Conservation (phyloP, 2,329 filamentous ascomycete species). For the Plectosphaerella cucumerina region DNA sequence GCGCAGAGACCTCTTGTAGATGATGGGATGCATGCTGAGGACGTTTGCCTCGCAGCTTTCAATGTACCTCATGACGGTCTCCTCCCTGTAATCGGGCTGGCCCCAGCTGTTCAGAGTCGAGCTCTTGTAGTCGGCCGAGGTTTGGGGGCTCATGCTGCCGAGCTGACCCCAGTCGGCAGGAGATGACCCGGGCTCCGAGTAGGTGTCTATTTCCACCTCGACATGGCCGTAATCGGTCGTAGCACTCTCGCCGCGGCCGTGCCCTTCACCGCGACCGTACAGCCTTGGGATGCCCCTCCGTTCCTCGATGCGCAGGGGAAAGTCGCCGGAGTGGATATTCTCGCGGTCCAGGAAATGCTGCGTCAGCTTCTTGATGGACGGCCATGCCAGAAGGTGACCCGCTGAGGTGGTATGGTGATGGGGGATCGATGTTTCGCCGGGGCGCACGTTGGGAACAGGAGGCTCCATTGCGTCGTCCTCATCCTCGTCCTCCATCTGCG, state of each 20-base stretch:
- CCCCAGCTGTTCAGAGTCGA: constrained; percentile 38
- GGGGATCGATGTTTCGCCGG: constrained; percentile 67
- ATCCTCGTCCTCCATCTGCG: constrained; percentile 30
- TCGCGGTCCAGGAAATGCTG: constrained; percentile 40
- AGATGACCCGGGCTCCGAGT: constrained; percentile 46
- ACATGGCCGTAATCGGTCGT: constrained; percentile 27
- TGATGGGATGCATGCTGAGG: constrained; percentile 62
- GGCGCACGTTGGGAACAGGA: constrained; percentile 44
- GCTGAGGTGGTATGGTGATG: constrained; percentile 88
- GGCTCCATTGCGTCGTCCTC: constrained; percentile 47
- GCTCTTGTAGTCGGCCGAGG: constrained; percentile 28
- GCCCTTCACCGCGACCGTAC: constrained; percentile 75
- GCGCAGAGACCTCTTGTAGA: constrained; percentile 48
- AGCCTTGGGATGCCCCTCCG: constrained; percentile 69
- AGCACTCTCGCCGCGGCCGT: constrained; percentile 44
- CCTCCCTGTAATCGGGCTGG: constrained; percentile 49
- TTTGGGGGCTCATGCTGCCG: constrained; percentile 43
- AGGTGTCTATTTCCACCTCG: constrained; percentile 41
- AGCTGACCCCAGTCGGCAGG: constrained; percentile 57
- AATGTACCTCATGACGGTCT: constrained; percentile 49
- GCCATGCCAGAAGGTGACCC: constrained; percentile 73
- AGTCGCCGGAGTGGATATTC: constrained; percentile 59
- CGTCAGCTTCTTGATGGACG: constrained; percentile 62
- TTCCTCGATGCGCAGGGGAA: constrained; percentile 73
- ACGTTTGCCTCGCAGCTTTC: constrained; percentile 57